phyloP scores from a whole-genome alignment of 345 rosid genomes.

The Hypericum perforatum region DNA sequence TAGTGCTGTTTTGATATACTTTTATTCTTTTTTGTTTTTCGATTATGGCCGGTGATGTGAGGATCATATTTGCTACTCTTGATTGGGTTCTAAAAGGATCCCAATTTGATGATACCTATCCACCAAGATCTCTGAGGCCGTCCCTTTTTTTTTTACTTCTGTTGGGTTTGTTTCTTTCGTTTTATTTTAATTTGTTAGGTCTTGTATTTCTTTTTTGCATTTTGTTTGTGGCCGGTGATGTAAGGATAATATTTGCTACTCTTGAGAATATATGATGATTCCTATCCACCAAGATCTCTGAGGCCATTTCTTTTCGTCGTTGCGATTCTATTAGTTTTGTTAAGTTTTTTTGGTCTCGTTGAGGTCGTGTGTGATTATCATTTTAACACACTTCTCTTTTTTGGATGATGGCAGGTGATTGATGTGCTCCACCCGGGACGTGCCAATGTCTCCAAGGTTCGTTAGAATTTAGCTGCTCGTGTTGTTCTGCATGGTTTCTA shows the following conservation, averaged over 20 bases:
- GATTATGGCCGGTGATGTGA: constrained; percentile 13
- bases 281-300: constrained; percentile 10
- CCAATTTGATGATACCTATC: neutral
- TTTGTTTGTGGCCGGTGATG: too few relatives aligned
- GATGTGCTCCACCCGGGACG: constrained; percentile 97
- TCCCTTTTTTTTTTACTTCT: neutral
- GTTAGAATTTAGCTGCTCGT: too few relatives aligned
- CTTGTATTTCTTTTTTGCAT: too few relatives aligned
- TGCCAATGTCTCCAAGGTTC: constrained; percentile 88
- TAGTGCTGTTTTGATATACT: neutral
- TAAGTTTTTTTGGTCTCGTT: neutral
- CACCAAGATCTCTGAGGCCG: constrained; percentile 16
- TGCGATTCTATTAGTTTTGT: too few relatives aligned
- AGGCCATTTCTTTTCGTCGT: constrained; percentile 5
- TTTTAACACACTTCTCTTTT: neutral
- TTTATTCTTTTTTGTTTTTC: neutral
- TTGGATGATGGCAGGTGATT: constrained; percentile 44
- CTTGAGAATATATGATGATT: constrained; percentile 9
- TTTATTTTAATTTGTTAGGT: too few relatives aligned
- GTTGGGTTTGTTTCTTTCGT: too few relatives aligned
- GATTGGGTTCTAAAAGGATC: constrained; percentile 10
- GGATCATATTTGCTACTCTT: constrained; percentile 13
- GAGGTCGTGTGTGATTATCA: neutral
- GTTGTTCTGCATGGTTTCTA: too few relatives aligned
- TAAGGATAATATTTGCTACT: constrained; percentile 11